A percentile compares a stretch with the other conserved stretches of the same genome.
These are phyloP conservation scores for Tylopilus plumbeoviolaceoides DNA, from an alignment of 768 basidiomycete genomes.

Conservation along the genomic window DNA sequence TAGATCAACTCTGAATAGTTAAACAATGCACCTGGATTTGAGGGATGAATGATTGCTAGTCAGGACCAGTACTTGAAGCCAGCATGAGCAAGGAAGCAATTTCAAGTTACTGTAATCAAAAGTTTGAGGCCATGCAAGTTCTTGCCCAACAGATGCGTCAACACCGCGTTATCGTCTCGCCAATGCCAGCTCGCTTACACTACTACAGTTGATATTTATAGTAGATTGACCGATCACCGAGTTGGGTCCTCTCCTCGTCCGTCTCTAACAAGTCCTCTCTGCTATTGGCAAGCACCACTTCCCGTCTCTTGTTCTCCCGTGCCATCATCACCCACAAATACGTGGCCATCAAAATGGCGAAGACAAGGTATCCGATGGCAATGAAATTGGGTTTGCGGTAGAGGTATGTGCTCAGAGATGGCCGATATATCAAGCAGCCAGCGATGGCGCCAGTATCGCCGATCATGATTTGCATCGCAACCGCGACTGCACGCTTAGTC, in stretches of 20 bases:
- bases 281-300: constrained; percentile 18
- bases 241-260: constrained; percentile 18
- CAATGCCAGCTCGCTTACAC: no score
- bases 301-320: constrained; percentile 46
- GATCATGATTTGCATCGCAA: constrained; percentile 62
- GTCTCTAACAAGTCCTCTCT: constrained; percentile 8
- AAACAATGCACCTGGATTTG: no score
- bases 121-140: no score
- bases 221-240: constrained; percentile 29
- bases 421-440: constrained; percentile 54
- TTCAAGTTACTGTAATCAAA: no score
- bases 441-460: constrained; percentile 59
- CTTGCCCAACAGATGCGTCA: no score
- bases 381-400: constrained; percentile 57
- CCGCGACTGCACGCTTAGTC: constrained; percentile 59
- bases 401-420: constrained; percentile 34
- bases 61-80: no score
- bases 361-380: constrained; percentile 55
- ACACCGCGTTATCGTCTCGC: no score
- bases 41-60: no score
- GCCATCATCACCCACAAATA: constrained; percentile 48
- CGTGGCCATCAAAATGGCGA: constrained; percentile 40
- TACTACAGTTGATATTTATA: constrained; percentile 29
- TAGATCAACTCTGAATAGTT: no score
- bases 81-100: no score